phyloP scores from a whole-genome alignment of 805 yeast genomes.

The Candida ulmi region DNA sequence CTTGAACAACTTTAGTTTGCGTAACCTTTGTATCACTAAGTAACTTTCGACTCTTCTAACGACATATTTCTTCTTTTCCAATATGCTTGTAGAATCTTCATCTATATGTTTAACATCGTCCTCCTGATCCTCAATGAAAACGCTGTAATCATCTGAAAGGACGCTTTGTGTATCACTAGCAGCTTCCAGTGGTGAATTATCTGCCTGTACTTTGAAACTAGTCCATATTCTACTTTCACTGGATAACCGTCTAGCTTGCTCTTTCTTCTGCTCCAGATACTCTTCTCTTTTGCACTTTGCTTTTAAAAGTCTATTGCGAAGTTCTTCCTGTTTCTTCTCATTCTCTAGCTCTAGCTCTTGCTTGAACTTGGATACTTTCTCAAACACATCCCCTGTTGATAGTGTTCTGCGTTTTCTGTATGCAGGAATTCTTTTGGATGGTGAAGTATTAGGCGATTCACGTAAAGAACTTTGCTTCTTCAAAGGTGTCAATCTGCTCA shows the following conservation, averaged over 20 bases:
- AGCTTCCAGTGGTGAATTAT: neutral
- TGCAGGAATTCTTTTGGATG: neutral
- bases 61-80: too few relatives aligned
- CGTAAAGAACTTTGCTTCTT: neutral
- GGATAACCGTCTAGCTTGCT: constrained; percentile 4
- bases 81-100: too few relatives aligned
- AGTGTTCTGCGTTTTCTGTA: constrained; percentile 2
- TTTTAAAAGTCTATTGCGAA: neutral
- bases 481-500: constrained; percentile 3
- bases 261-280: neutral
- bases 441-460: neutral
- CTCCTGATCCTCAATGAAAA: too few relatives aligned
- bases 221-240: constrained; percentile 1
- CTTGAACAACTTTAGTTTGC: too few relatives aligned
- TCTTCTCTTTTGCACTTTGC: constrained; percentile 2
- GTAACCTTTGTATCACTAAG: too few relatives aligned
- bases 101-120: too few relatives aligned
- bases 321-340: neutral
- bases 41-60: too few relatives aligned
- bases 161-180: neutral
- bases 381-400: constrained; percentile 3
- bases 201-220: constrained; percentile 3
- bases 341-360: neutral
- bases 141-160: too few relatives aligned
- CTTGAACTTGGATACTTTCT: constrained; percentile 4